A percentile compares a stretch with the other conserved stretches of the same genome.
phyloP scores from a whole-genome alignment of 768 basidiomycete species.

The Astraeus odoratus region DNA sequence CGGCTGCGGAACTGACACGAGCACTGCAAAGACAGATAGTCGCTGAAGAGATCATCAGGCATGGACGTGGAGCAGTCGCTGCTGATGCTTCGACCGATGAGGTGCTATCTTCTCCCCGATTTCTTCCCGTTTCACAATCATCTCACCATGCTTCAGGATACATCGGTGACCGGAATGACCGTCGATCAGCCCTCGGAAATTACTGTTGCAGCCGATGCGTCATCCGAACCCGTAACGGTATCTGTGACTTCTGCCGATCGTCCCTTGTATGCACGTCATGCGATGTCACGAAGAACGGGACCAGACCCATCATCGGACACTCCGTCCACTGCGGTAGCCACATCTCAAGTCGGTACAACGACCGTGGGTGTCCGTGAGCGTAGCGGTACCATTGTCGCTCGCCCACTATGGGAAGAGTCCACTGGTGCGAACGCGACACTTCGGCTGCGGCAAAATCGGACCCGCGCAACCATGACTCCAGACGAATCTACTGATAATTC shows the following conservation, averaged over 20 bases:
- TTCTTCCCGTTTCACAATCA: background rate
- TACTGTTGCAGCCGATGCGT: conserved; percentile 15
- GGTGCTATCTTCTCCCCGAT: conserved; percentile 14
- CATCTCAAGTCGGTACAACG: conserved; percentile 56
- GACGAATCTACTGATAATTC: conserved; percentile 44
- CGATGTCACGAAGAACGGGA: conserved; percentile 39
- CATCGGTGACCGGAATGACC: conserved; percentile 26
- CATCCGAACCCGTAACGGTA: conserved; percentile 13
- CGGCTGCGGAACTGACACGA: conserved; percentile 49
- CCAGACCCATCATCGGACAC: conserved; percentile 57
- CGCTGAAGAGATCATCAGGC: conserved; percentile 23
- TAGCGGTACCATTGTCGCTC: conserved; percentile 68
- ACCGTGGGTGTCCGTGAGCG: conserved; percentile 58
- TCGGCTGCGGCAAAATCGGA: conserved; percentile 25
- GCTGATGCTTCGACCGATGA: conserved; percentile 14
- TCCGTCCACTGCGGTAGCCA: conserved; percentile 55
- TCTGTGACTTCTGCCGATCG: conserved; percentile 16
- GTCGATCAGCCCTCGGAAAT: conserved; percentile 15
- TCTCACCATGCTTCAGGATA: conserved; percentile 19
- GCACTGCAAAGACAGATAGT: conserved; percentile 50
- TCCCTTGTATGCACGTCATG: conserved; percentile 13
- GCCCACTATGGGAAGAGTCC: conserved; percentile 51
- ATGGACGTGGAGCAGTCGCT: conserved; percentile 5
- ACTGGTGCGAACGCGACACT: conserved; percentile 15
- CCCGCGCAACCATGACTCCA: conserved; percentile 28